Evolutionary conservation across 345 rosid species (phyloP), one percentile per base, ranked within the genome.

Genomic region (Nephelium lappaceum): DNA sequence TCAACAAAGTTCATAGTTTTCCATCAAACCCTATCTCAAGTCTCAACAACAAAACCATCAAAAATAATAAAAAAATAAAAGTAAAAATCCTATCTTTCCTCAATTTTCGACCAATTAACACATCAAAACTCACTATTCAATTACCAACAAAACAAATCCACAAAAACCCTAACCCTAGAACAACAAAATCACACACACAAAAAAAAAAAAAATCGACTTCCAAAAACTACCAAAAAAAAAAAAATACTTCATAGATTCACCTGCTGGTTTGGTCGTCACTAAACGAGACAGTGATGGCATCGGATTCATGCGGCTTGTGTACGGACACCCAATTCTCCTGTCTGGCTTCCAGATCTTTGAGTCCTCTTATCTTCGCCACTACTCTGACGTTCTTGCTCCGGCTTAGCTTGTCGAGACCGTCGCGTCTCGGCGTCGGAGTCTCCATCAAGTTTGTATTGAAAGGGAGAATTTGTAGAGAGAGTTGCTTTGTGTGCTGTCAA

Each of bases 341-440:
- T 51, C 66, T 74, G 19, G 58, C 27, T 58, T 72, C 84, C 16
- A 55, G 84, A 77, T 85, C 86, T 53, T 81, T 65, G 11, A 75
- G 80, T 4, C 86, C 81, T 74, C 84, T 82, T 78, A 94, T 81
- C 82, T 88, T 94, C 39, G 94, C 97, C 16, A 91, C 83, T 63
- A 92, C 90, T 12, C 97, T 90, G 15, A 86, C 81, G 73, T 82
- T 83, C 41, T 65, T 70, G 36, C 73, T 58, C 27, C 4, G 61
- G 0, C 71, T 75, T 45, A 70, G 27, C 62, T 61, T 19, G 21
- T 62, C 21, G 8, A 18, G 7, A 6, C 18, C 5, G 15, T 14
- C 62, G 64, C 27, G 12, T 60, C 27, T 60, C n/a, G 70, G 66
- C 39, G 10, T 25, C 11, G 16, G 60, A 0, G 81, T 67, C 24